A percentile compares a stretch with the other conserved stretches of the same genome.
These are phyloP conservation scores for Citrus mangshanensis DNA, from an alignment of 345 rosid genomes.

Conservation along the genomic window DNA sequence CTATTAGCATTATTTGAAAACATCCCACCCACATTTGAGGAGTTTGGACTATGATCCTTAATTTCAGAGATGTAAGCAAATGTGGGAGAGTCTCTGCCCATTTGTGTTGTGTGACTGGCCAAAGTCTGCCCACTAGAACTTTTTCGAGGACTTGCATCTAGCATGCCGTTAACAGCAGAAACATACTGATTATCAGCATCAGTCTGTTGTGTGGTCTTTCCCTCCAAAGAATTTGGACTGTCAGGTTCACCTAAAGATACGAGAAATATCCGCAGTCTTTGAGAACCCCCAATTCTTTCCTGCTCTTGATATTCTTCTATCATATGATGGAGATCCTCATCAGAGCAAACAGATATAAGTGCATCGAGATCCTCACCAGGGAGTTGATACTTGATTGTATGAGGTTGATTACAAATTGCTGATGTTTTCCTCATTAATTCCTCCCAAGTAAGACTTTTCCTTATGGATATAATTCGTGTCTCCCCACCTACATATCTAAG, in stretches of 20 bases:
- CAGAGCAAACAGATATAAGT: slow-evolving; percentile 69
- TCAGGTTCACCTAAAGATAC: slow-evolving; percentile 50
- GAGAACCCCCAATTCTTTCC: slow-evolving; percentile 59
- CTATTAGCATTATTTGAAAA: slow-evolving; percentile 35
- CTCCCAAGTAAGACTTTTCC: slow-evolving; percentile 45
- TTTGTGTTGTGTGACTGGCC: slow-evolving; percentile 43
- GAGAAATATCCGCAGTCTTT: slow-evolving; percentile 74
- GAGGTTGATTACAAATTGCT: slow-evolving; percentile 62
- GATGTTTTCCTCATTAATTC: slow-evolving; percentile 66
- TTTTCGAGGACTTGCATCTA: slow-evolving; percentile 48
- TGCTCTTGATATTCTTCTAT: slow-evolving; percentile 75
- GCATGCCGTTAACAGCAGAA: slow-evolving; percentile 66
- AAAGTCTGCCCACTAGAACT: slow-evolving; percentile 47
- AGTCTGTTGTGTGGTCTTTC: slow-evolving; percentile 35
- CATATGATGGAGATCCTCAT: slow-evolving; percentile 85
- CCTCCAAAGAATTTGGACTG: slow-evolving; percentile 50
- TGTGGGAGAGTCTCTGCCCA: slow-evolving; percentile 49
- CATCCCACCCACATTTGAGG: slow-evolving; percentile 26
- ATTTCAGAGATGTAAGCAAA: slow-evolving; percentile 39
- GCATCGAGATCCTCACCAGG: slow-evolving; percentile 96
- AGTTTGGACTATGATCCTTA: slow-evolving; percentile 43
- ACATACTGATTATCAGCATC: slow-evolving; percentile 57
- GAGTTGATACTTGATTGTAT: slow-evolving; percentile 84
- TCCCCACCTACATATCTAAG: slow-evolving; percentile 94
- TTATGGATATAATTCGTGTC: slow-evolving; percentile 69